Evolutionary conservation across 2,329 filamentous ascomycete genomes (phyloP).

Genomic region (Clarireedia homoeocarpa): DNA sequence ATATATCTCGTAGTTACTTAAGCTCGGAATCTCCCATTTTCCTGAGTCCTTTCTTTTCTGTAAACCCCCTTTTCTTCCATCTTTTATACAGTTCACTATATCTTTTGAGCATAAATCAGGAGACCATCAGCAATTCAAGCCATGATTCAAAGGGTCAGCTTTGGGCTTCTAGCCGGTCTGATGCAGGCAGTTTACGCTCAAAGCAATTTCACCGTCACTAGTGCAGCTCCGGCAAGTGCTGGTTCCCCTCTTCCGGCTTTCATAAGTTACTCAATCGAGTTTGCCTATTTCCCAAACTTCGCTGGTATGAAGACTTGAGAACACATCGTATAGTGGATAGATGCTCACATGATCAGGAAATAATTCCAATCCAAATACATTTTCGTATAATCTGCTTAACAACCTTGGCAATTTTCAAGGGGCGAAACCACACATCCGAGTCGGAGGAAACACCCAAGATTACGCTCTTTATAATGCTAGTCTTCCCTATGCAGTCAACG

Average conservation of each 20-base stretch:
- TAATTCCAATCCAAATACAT: conserved; percentile 45
- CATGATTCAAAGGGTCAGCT: not conserved
- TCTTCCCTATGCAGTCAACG: conserved; percentile 42
- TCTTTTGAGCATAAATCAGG: not conserved
- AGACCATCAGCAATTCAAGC: not conserved
- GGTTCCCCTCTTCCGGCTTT: conserved; percentile 34
- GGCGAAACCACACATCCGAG: conserved; percentile 51
- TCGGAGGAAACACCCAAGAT: conserved; percentile 62
- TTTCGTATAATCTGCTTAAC: conserved; percentile 51
- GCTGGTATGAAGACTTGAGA: conserved; percentile 15
- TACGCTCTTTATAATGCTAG: conserved; percentile 51
- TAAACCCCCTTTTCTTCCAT: too few relatives aligned
- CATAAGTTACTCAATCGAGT: conserved; percentile 45
- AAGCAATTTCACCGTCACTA: conserved; percentile 4
- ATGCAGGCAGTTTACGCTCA: conserved; percentile 4
- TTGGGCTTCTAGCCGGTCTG: not conserved
- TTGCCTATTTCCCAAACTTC: conserved; percentile 42
- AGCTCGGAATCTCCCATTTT: not conserved
- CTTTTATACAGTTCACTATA: too few relatives aligned
- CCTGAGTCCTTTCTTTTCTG: too few relatives aligned
- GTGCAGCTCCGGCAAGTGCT: conserved; percentile 12
- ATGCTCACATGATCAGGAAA: conserved; percentile 35
- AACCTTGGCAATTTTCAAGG: conserved; percentile 48
- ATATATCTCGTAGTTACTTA: not conserved
- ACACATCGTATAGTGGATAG: not conserved